Conservation (phyloP, 257 asterid species). For the Ajuga chamaepitys region DNA sequence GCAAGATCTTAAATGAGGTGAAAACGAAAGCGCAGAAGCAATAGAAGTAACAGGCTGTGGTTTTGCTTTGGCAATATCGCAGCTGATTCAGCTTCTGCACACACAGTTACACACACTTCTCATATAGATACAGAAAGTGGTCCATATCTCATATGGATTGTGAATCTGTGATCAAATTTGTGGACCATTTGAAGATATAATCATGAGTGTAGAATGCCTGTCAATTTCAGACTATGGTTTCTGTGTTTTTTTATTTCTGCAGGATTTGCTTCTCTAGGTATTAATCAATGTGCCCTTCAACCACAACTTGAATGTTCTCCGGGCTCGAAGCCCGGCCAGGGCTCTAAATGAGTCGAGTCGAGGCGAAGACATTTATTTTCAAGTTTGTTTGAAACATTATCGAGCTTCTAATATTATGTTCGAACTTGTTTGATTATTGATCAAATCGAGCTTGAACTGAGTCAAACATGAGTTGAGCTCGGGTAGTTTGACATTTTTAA, state of each 20-base stretch:
- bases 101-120: not conserved
- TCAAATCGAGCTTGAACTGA: too few species aligned
- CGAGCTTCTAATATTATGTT: too few species aligned
- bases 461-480: too few species aligned
- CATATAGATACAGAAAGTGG: slow-evolving; percentile 13
- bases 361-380: too few species aligned
- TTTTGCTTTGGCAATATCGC: slow-evolving; percentile 15
- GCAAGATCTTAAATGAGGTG: slow-evolving; percentile 15
- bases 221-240: not conserved
- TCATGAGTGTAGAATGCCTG: slow-evolving; percentile 7
- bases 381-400: too few species aligned
- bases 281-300: not conserved
- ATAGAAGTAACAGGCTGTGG: not conserved
- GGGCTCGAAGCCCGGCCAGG: too few species aligned
- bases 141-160: slow-evolving; percentile 8
- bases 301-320: not conserved
- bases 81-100: slow-evolving; percentile 14
- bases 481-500: too few species aligned
- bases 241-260: not conserved
- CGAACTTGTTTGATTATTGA: too few species aligned
- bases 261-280: slow-evolving; percentile 12
- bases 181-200: slow-evolving; percentile 24
- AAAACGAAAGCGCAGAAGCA: slow-evolving; percentile 13
- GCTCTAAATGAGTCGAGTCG: too few species aligned
- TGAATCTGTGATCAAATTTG: slow-evolving; percentile 13